Evolutionary conservation across 108 stramenopile species (phyloP).

Genomic region (Nannochloropsis oceanica): DNA sequence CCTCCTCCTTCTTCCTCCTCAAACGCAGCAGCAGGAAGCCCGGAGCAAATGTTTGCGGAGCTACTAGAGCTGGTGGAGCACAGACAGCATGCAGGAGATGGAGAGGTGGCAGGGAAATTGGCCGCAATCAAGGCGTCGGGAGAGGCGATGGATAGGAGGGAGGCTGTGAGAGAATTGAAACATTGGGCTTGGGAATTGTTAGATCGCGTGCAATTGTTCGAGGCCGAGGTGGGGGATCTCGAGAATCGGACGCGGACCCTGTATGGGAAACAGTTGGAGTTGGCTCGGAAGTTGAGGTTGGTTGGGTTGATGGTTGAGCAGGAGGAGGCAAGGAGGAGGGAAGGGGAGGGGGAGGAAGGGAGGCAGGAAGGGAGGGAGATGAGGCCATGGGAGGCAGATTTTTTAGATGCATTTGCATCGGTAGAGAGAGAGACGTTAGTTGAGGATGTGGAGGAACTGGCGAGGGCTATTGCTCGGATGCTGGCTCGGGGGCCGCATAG

Average conservation of each 20-base stretch:
- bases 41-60: background rate
- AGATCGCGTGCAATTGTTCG: background rate
- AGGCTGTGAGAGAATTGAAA: background rate
- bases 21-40: background rate
- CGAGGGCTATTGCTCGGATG: background rate
- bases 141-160: background rate
- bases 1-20: background rate
- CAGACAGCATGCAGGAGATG: background rate
- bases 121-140: background rate
- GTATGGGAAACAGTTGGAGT: background rate
- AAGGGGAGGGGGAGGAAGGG: background rate
- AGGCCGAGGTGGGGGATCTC: background rate
- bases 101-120: background rate
- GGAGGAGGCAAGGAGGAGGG: background rate
- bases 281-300: background rate
- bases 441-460: background rate
- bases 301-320: background rate
- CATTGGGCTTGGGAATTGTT: background rate
- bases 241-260: background rate
- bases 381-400: background rate
- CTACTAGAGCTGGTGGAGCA: background rate
- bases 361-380: background rate
- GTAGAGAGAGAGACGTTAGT: background rate
- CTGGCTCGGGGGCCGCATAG: background rate
- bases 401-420: background rate